A percentile compares a stretch with the other conserved stretches of the same genome.
phyloP scores from a whole-genome alignment of 176 grass and related monocot genomes.

The Rhynchospora breviuscula region DNA sequence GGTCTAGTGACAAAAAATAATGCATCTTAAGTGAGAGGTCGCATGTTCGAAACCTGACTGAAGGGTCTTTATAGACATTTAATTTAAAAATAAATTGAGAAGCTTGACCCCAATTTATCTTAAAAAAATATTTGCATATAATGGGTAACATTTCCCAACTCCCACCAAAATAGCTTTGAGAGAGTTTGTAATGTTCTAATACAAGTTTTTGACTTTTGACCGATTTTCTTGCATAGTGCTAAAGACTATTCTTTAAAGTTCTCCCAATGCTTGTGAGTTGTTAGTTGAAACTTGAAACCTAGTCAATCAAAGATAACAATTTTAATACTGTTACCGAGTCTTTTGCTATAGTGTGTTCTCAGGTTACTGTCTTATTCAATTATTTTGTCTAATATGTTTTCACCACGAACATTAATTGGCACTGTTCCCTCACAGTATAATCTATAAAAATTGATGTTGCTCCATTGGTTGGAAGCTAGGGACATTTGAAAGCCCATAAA shows the following conservation, averaged over 20 bases:
- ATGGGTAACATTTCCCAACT: too few relatives aligned
- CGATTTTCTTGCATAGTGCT: background rate
- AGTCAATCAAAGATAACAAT: background rate
- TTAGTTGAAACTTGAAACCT: background rate
- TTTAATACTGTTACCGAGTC: background rate
- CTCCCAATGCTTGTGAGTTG: background rate
- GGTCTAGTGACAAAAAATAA: too few relatives aligned
- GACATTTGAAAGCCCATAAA: slow-evolving; percentile 14
- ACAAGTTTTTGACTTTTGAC: background rate
- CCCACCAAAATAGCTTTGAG: too few relatives aligned
- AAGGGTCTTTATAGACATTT: too few relatives aligned
- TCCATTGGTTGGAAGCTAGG: background rate
- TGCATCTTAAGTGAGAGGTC: too few relatives aligned
- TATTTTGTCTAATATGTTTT: slow-evolving; percentile 20
- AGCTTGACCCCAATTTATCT: too few relatives aligned
- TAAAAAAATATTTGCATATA: too few relatives aligned
- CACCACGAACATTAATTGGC: background rate
- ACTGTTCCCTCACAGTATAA: background rate
- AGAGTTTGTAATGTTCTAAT: background rate
- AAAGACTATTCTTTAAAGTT: background rate
- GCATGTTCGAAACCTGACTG: too few relatives aligned
- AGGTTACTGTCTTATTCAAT: background rate
- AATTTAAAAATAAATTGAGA: too few relatives aligned
- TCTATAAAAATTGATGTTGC: background rate
- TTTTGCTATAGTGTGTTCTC: background rate